phyloP scores from a whole-genome alignment of 2,329 filamentous ascomycete species.

The Fonsecaea monophora region DNA sequence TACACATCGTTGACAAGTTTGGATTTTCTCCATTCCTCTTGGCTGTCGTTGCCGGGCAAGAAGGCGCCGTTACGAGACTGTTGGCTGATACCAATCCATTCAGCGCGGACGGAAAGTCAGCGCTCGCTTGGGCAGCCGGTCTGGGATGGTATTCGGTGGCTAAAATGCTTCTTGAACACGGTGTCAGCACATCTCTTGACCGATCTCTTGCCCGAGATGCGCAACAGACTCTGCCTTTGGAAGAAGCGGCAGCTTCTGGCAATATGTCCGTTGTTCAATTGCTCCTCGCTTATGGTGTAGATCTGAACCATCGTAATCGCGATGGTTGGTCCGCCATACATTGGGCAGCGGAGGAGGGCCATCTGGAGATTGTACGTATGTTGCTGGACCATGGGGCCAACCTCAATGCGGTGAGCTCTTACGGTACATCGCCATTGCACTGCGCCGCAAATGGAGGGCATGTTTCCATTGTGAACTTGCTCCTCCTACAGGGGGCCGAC shows the following conservation, averaged over 20 bases:
- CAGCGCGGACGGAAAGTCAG: constrained; percentile 39
- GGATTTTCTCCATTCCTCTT: constrained; percentile 41
- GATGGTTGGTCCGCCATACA: constrained; percentile 32
- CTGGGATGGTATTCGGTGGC: constrained; percentile 32
- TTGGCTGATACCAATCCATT: constrained; percentile 35
- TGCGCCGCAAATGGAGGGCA: constrained; percentile 35
- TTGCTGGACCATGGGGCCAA: constrained; percentile 38
- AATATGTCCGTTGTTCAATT: constrained; percentile 34
- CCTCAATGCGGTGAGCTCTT: constrained; percentile 33
- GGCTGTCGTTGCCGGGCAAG: constrained; percentile 40
- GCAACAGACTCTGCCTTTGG: constrained; percentile 33
- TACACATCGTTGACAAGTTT: constrained; percentile 36
- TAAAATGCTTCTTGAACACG: constrained; percentile 30
- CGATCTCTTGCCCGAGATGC: constrained; percentile 1
- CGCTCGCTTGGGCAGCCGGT: constrained; percentile 39
- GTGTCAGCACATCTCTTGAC: constrained; percentile 25
- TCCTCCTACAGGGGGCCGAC: constrained; percentile 7
- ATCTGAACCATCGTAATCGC: constrained; percentile 37
- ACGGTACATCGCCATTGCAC: constrained; percentile 38
- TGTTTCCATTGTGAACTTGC: constrained; percentile 12
- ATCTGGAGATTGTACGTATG: constrained; percentile 38
- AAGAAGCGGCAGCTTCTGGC: constrained; percentile 38
- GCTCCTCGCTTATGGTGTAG: constrained; percentile 31
- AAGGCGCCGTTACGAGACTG: constrained; percentile 25
- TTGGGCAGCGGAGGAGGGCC: constrained; percentile 40